A percentile compares a stretch with the other conserved stretches of the same genome.
These are phyloP conservation scores for Cercospora nicotianae DNA, from an alignment of 2,329 filamentous ascomycete species.

Conservation along the genomic window DNA sequence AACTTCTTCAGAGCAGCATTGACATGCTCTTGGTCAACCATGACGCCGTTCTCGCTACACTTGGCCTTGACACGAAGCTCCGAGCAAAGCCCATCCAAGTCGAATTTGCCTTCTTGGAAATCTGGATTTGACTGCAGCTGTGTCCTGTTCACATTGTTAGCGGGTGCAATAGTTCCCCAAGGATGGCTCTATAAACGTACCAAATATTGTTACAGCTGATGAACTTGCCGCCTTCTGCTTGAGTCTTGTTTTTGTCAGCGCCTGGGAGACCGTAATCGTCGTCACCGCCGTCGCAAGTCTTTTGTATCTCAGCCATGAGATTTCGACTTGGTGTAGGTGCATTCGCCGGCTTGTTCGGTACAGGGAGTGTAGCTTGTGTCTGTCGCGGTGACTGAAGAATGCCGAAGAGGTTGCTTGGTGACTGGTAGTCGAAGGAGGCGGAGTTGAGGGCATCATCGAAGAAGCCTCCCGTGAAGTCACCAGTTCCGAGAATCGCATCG, in stretches of 20 bases:
- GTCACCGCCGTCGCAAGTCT: slow-evolving; percentile 66
- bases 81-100: slow-evolving; percentile 87
- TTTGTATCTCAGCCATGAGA: slow-evolving; percentile 76
- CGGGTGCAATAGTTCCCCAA: neutral
- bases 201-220: slow-evolving; percentile 90
- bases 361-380: slow-evolving; percentile 23
- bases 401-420: slow-evolving; percentile 69
- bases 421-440: slow-evolving; percentile 64
- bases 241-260: slow-evolving; percentile 22
- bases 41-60: slow-evolving; percentile 86
- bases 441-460: slow-evolving; percentile 60
- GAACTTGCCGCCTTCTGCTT: slow-evolving; percentile 52
- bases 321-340: slow-evolving; percentile 47
- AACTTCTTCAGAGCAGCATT: slow-evolving; percentile 58
- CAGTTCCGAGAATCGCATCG: slow-evolving; percentile 69
- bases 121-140: slow-evolving; percentile 82
- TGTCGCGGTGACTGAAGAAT: slow-evolving; percentile 45
- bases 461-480: slow-evolving; percentile 74
- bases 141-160: slow-evolving; percentile 49
- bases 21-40: slow-evolving; percentile 86
- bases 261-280: slow-evolving; percentile 55
- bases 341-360: slow-evolving; percentile 11
- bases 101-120: slow-evolving; percentile 86
- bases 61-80: slow-evolving; percentile 95
- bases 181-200: slow-evolving; percentile 39